These are phyloP conservation scores for Saturnispora mendoncae DNA, from an alignment of 805 yeast genomes.

Conservation along the genomic window DNA sequence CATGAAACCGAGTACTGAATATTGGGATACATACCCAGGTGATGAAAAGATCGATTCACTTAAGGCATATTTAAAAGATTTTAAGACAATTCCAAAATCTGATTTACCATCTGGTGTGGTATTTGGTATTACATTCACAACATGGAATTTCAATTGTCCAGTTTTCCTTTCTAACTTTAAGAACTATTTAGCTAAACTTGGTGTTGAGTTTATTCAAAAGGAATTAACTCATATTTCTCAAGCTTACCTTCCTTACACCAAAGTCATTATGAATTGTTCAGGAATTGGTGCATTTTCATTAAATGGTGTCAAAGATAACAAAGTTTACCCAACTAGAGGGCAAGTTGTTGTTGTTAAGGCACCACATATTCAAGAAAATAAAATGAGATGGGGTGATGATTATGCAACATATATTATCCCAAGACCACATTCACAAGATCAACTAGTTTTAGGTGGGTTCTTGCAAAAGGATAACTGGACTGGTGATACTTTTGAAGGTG, in stretches of 20 bases:
- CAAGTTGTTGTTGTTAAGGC: conserved; percentile 69
- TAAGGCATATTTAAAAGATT: conserved; percentile 41
- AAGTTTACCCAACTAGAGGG: conserved; percentile 68
- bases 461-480: conserved; percentile 56
- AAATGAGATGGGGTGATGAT: conserved; percentile 51
- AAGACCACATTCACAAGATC: conserved; percentile 56
- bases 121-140: conserved; percentile 47
- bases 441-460: conserved; percentile 69
- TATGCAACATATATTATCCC: conserved; percentile 65
- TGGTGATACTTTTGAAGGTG: conserved; percentile 46
- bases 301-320: conserved; percentile 56
- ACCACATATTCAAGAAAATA: conserved; percentile 55
- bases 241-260: conserved; percentile 35
- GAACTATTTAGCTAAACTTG: conserved; percentile 34
- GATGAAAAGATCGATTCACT: conserved; percentile 39
- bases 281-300: conserved; percentile 61
- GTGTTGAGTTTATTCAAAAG: conserved; percentile 43
- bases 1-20: conserved; percentile 46
- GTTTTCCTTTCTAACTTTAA: conserved; percentile 42
- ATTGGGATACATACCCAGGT: conserved; percentile 45
- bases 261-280: conserved; percentile 62
- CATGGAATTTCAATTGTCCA: conserved; percentile 73
- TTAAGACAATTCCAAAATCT: conserved; percentile 27
- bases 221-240: conserved; percentile 47
- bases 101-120: conserved; percentile 44